A percentile compares a stretch with the other conserved stretches of the same genome.
phyloP scores from a whole-genome alignment of 257 asterid genomes.

The Petrea volubilis region DNA sequence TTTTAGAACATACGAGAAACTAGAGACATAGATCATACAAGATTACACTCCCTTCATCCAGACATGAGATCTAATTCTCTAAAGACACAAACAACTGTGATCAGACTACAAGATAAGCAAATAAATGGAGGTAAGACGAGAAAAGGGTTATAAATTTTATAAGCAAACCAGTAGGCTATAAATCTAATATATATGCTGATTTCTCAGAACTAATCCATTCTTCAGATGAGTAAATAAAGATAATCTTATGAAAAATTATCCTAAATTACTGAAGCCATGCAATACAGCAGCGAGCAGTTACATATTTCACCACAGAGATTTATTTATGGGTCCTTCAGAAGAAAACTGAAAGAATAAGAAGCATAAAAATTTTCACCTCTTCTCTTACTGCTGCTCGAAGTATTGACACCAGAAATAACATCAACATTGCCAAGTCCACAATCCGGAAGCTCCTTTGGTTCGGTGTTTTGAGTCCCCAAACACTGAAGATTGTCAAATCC shows the following conservation, averaged over 20 bases:
- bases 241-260: background rate
- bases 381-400: slow-evolving; percentile 47
- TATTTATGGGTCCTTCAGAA: background rate
- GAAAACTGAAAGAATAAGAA: background rate
- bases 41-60: slow-evolving; percentile 1
- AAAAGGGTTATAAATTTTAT: background rate
- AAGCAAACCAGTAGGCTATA: background rate
- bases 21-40: background rate
- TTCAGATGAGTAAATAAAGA: background rate
- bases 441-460: slow-evolving; percentile 41
- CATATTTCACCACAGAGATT: background rate
- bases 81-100: background rate
- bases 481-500: slow-evolving; percentile 65
- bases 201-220: background rate
- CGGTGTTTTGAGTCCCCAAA: slow-evolving; percentile 49
- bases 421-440: slow-evolving; percentile 47
- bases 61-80: slow-evolving; percentile 4
- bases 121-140: background rate
- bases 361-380: slow-evolving; percentile 42
- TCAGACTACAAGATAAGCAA: slow-evolving; percentile 2
- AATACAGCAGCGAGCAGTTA: background rate
- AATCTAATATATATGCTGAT: background rate
- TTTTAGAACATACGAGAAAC: slow-evolving; percentile 1
- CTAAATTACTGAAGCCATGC: slow-evolving; percentile 16
- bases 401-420: slow-evolving; percentile 24